Base-by-base conservation (phyloP, 2,329 filamentous ascomycete species). In the Talaromyces funiculosus region DNA sequence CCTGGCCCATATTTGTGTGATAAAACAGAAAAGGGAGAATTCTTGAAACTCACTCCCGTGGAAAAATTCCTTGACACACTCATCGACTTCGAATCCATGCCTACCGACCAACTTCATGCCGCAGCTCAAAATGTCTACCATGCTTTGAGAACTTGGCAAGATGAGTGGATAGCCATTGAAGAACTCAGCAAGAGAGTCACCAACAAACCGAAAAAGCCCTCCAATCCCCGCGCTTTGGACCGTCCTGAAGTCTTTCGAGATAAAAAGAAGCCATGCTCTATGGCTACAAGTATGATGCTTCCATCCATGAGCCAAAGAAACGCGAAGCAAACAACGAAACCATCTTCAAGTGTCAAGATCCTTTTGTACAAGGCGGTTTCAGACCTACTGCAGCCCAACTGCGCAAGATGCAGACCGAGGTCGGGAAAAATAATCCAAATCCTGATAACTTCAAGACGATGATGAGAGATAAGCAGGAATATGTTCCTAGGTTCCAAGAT, bases 191-290 rank as follows among this genome's bases (percentile, higher is more conserved):
- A 75, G 61, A 63, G 65, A 43, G 68, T 76, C 22, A 75, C 74
- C 35, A 71, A 81, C 65, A 83, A 82, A 51, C 77, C 78, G 16
- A 80, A 84, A 67, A 76, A 78, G 60, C 76, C 79, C 43, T 72
- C 73, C 14, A 75, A 79, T 40, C 78, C 81, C 3, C 81, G 82
- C 62, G 82, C 83, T 63, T 75, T 80, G 20, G 79, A 82, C 10
- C 72, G 77, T 12, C 72, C 73, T 4, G 71, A 74, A n/a, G 68
- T 83, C 2, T 85, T 78, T 62, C 83, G 85, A 66, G 84, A 84
- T 64, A 81, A 81, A 85, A 85, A 64, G 84, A 86, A 72, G 80
- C 84, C 1, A 80, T 81, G 61, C 72, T 87, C 0, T 87, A 86
- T 67, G 82, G 82, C 59, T 86, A 86, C 68, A 78, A 77, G 35